Evolutionary conservation across 1,139 yeast genomes (phyloP).

Genomic region (Wickerhamomyces sp.): DNA sequence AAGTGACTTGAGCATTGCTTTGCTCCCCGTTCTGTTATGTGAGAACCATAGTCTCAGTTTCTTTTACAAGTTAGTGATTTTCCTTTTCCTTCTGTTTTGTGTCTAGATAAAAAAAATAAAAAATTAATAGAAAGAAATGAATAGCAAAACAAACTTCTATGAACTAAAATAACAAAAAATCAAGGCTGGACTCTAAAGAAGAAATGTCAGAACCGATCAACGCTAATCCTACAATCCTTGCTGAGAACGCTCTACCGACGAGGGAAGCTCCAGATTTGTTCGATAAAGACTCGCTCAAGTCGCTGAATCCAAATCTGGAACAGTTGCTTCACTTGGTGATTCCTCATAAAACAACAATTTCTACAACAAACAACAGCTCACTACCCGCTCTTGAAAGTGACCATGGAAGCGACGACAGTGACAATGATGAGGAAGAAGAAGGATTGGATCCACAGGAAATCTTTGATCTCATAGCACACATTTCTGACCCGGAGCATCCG

Average conservation of each 20-base stretch:
- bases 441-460: constrained; percentile 79
- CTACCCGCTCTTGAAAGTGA: constrained; percentile 11
- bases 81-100: too few species aligned
- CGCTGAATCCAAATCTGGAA: constrained; percentile 14
- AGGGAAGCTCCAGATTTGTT: constrained; percentile 34
- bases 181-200: too few species aligned
- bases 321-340: constrained; percentile 7
- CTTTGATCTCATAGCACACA: constrained; percentile 71
- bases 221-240: constrained; percentile 87
- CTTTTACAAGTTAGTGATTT: too few species aligned
- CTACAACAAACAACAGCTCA: neutral
- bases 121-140: too few species aligned
- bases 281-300: constrained; percentile 13
- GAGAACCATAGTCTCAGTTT: too few species aligned
- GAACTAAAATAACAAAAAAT: too few species aligned
- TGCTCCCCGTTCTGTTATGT: too few species aligned
- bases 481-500: constrained; percentile 98
- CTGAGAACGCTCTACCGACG: constrained; percentile 70
- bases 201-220: constrained; percentile 74
- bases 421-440: constrained; percentile 35
- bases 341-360: constrained; percentile 4
- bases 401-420: constrained; percentile 17
- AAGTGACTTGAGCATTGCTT: constrained; percentile 4
- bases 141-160: too few species aligned
- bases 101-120: too few species aligned